Percentiles rank a stretch among this genome's conserved stretches.
Conservation (phyloP, 2,329 filamentous ascomycete species). For the Paecilomyces variotii region DNA sequence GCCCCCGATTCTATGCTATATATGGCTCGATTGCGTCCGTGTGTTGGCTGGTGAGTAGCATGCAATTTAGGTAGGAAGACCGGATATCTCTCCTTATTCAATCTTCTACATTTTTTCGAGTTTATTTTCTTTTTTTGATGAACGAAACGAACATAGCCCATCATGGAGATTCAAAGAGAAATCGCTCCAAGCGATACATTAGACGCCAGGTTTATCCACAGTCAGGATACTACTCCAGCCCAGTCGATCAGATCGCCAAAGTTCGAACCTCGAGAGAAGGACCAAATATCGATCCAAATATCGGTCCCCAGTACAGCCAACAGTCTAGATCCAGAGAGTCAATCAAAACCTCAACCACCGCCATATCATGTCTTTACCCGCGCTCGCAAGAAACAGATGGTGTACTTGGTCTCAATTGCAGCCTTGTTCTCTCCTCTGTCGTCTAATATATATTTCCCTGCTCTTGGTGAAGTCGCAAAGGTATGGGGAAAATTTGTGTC, state of each 20-base stretch:
- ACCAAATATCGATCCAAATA: background rate
- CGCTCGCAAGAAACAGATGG: constrained; percentile 26
- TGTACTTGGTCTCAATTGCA: constrained; percentile 31
- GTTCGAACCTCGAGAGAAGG: background rate
- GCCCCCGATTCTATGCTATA: background rate
- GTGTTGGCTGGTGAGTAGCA: background rate
- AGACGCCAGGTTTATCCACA: background rate
- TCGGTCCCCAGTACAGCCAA: background rate
- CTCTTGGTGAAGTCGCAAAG: constrained; percentile 21
- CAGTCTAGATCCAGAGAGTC: background rate
- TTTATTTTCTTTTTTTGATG: background rate
- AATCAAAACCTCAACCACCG: background rate
- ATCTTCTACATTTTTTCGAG: background rate
- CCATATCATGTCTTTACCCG: background rate
- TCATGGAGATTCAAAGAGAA: background rate
- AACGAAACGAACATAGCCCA: background rate
- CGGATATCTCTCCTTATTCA: background rate
- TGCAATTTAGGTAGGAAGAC: background rate
- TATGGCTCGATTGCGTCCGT: background rate
- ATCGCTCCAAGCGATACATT: background rate
- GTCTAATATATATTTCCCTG: constrained; percentile 41
- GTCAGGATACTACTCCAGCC: background rate
- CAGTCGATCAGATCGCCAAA: background rate
- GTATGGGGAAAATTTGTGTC: constrained; percentile 5
- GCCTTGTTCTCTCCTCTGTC: constrained; percentile 39